Evolutionary conservation across 352 stramenopile species (phyloP).

Genomic region (Phytophthora idaei): DNA sequence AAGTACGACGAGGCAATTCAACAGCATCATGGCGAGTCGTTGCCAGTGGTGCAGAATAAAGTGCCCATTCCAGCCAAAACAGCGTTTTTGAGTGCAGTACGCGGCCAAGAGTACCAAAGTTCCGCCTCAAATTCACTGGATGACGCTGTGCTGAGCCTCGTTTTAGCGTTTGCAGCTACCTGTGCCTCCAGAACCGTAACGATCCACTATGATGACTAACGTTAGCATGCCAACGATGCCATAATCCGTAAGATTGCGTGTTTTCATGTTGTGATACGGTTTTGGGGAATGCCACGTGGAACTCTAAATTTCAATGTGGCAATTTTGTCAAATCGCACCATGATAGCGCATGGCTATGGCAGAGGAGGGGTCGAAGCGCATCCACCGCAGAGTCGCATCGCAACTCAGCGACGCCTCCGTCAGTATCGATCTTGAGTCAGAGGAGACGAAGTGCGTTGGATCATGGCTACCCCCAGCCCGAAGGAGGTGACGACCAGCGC

Average conservation of each 20-base stretch:
- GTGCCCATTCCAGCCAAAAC: slow-evolving; percentile 17
- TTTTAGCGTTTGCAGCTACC: slow-evolving; percentile 30
- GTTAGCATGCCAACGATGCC: background rate
- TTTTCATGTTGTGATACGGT: background rate
- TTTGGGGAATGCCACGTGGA: slow-evolving; percentile 1
- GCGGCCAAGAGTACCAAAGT: background rate
- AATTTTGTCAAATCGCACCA: slow-evolving; percentile 15
- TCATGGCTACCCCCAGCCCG: slow-evolving; percentile 20
- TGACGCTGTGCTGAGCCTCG: slow-evolving; percentile 24
- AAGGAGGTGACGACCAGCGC: slow-evolving; percentile 11
- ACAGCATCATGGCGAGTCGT: slow-evolving; percentile 25
- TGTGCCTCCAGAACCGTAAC: slow-evolving; percentile 28
- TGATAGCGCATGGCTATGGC: slow-evolving; percentile 12
- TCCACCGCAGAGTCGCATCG: slow-evolving; percentile 2
- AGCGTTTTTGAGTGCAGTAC: slow-evolving; percentile 30
- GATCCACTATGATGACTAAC: slow-evolving; percentile 34
- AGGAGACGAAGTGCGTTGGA: background rate
- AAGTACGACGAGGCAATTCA: slow-evolving; percentile 15
- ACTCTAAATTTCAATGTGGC: slow-evolving; percentile 1
- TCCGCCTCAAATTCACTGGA: slow-evolving; percentile 15
- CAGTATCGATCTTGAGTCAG: slow-evolving; percentile 15
- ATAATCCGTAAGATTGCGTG: background rate
- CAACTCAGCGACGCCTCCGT: slow-evolving; percentile 12
- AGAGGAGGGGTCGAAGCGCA: background rate
- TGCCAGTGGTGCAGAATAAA: slow-evolving; percentile 29